Evolutionary conservation across 352 stramenopile species (phyloP), one percentile per base, ranked within the genome.

Genomic region (Poterioochromonas sp.): DNA sequence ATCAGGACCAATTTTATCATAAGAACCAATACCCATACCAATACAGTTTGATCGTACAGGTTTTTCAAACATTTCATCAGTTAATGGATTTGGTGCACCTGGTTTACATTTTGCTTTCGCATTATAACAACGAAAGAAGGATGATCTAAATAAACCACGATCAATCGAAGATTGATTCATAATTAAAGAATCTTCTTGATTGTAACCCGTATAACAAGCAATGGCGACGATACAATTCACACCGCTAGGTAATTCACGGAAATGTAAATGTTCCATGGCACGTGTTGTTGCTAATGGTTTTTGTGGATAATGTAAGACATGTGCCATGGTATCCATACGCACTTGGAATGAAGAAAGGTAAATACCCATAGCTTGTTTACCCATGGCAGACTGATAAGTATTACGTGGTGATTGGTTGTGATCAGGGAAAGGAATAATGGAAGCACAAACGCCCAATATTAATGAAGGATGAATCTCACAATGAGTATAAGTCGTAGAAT

Each of bases 381-480:
- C 97, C 96, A 99, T 99, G 79, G 96, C 95, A 82, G 81, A 87
- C 85, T 99, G 95, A 83, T 99, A 99, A 41, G 95, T 99, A 88
- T 99, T 99, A 92, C 97, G 92, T 70, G 97, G 97, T 84, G 91
- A 98, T 86, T 99, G 97, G 84, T 99, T 99, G 90, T 99, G 96
- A 87, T 99, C 95, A 0, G 97, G 95, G 88, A 99, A 99, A 29
- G 97, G 97, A 89, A 99, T 99, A 83, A 99, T 99, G 79, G 92
- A 98, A 43, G 96, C 95, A 84, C 94, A 99, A 78, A 99, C 96
- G 65, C 96, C 96, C 2, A 99, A 86, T 83, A 99, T 99, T 93
- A 99, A 99, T 39, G 89, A 96, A 54, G 97, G 96, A 83, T 99
- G 94, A 80, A 99, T 99, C 86, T 99, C 97, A 78, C 94, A 99